A percentile compares a stretch with the other conserved stretches of the same genome.
These are phyloP conservation scores for Magnusiomyces ingens DNA, from an alignment of 1,139 yeast species.

Conservation along the genomic window DNA sequence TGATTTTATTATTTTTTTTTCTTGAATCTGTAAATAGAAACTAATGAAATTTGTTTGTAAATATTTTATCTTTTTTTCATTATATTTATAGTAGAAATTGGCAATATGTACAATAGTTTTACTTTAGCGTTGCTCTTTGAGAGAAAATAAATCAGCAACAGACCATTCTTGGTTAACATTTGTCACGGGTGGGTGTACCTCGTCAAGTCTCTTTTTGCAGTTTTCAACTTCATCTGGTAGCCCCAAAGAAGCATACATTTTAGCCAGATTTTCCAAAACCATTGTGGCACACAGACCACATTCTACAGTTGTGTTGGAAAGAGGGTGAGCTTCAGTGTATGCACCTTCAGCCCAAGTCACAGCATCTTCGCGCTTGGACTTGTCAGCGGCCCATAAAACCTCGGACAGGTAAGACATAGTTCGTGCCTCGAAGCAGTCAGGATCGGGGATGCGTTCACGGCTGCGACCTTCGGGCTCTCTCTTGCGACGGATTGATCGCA, in stretches of 20 bases:
- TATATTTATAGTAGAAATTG: background rate
- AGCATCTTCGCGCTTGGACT: conserved; percentile 33
- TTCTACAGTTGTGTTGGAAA: conserved; percentile 33
- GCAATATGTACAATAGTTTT: background rate
- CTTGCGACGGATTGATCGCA: conserved; percentile 24
- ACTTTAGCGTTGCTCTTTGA: conserved; percentile 2
- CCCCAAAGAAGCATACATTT: conserved; percentile 37
- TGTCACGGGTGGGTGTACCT: conserved; percentile 14
- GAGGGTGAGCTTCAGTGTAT: conserved; percentile 32
- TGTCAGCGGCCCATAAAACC: conserved; percentile 55
- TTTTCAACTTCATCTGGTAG: conserved; percentile 30
- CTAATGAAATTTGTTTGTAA: background rate
- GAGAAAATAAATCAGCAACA: conserved; percentile 4
- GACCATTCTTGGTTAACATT: conserved; percentile 12
- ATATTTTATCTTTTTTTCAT: background rate
- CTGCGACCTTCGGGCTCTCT: conserved; percentile 18
- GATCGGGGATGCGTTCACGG: conserved; percentile 13
- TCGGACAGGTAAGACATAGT: conserved; percentile 58
- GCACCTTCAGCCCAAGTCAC: conserved; percentile 59
- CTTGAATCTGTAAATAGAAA: background rate
- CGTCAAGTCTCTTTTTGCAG: conserved; percentile 24
- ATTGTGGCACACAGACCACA: conserved; percentile 39
- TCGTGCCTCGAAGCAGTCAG: conserved; percentile 32
- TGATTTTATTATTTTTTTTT: conserved; percentile 5
- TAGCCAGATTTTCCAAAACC: conserved; percentile 34